Percentiles rank a stretch among this genome's conserved stretches.
Evolutionary conservation across 2,329 filamentous ascomycete species (phyloP).

Genomic region (Chrysoporthe deuterocubensis): DNA sequence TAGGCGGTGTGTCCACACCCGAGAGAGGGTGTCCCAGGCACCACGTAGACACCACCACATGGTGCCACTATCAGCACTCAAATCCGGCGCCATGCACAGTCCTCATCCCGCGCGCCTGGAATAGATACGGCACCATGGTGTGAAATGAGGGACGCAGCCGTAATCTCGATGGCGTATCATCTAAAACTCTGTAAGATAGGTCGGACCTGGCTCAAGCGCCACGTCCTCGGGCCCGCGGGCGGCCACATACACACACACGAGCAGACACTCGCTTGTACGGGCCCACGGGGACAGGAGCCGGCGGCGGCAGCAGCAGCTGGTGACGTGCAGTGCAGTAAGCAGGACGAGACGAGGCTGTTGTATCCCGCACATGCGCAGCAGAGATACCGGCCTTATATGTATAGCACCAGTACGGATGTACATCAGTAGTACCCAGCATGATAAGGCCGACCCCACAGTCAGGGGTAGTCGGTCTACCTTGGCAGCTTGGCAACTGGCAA

Average conservation of each 20-base stretch:
- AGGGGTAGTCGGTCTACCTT: conserved; percentile 2
- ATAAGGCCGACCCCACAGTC: conserved; percentile 14
- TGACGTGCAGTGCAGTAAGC: neutral
- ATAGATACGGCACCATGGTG: neutral
- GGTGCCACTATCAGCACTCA: neutral
- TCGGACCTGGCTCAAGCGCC: neutral
- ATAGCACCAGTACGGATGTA: no score
- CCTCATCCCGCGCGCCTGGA: neutral
- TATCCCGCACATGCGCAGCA: neutral
- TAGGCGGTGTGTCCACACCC: neutral
- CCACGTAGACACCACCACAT: neutral
- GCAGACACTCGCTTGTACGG: neutral
- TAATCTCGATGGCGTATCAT: conserved; percentile 13
- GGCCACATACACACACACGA: neutral
- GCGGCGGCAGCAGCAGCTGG: neutral
- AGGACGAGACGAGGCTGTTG: neutral
- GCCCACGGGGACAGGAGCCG: neutral
- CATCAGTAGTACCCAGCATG: neutral
- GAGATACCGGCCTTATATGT: neutral
- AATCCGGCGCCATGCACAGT: neutral
- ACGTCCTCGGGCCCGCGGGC: neutral
- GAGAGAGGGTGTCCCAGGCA: neutral
- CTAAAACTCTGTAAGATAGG: neutral
- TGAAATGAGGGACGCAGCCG: conserved; percentile 4
- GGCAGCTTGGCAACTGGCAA: neutral